Evolutionary conservation across 345 rosid genomes (phyloP).

Genomic region (thale cress (Arabidopsis thaliana)): TAIR10.1 NC_003074.8:7474001-7474500

Average conservation of each 20-base stretch:
- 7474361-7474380: background rate
- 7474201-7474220: constrained; percentile 44
- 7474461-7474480: constrained; percentile 40
- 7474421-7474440: constrained; percentile 46
- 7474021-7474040: background rate
- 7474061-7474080: constrained; percentile 1
- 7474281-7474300: background rate
- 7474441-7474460: constrained; percentile 36
- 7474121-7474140: constrained; percentile 26
- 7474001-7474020: background rate
- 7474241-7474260: constrained; percentile 40
- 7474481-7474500: constrained; percentile 32
- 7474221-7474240: constrained; percentile 47
- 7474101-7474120: constrained; percentile 31
- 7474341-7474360: background rate
- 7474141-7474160: constrained; percentile 46
- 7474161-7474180: constrained; percentile 43
- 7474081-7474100: constrained; percentile 30
- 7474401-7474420: background rate
- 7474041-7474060: background rate
- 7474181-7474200: constrained; percentile 47
- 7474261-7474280: constrained; percentile 18
- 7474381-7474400: background rate
- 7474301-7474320: constrained; percentile 1
- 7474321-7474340: background rate